Evolutionary conservation across 1,284 basidiomycete genomes (phyloP).

Genomic region (Schizophyllum commune): DNA sequence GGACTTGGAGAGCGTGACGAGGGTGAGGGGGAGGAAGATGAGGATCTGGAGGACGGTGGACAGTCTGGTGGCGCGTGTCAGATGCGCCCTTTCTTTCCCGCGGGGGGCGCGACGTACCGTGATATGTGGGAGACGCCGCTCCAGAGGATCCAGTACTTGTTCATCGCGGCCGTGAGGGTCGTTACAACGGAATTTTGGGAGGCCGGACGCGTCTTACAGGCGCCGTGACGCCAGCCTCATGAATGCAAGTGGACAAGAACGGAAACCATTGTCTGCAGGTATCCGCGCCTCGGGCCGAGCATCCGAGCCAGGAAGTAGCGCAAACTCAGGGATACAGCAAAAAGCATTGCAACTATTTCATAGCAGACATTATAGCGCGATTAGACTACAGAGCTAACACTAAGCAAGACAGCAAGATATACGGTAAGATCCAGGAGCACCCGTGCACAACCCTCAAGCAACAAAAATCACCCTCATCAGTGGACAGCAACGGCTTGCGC

Average conservation of each 20-base stretch:
- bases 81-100: not conserved
- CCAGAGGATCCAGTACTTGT: slow-evolving; percentile 47
- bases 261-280: not conserved
- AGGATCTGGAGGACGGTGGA: slow-evolving; percentile 75
- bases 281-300: not conserved
- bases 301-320: no score
- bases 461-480: not conserved
- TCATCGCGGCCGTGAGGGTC: not conserved
- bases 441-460: no score
- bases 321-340: no score
- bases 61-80: slow-evolving; percentile 18
- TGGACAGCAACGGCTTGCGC: not conserved
- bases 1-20: slow-evolving; percentile 70
- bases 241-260: not conserved
- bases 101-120: slow-evolving; percentile 31
- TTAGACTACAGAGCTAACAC: not conserved
- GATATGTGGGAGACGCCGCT: slow-evolving; percentile 57
- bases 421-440: not conserved
- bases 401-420: not conserved
- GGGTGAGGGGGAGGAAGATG: slow-evolving; percentile 75
- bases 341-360: not conserved
- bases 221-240: not conserved
- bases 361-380: not conserved
- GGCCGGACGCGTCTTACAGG: not conserved
- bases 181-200: not conserved